A percentile compares a stretch with the other conserved stretches of the same genome.
phyloP scores from a whole-genome alignment of 208 protist species.

The Leishmania gerbilli region DNA sequence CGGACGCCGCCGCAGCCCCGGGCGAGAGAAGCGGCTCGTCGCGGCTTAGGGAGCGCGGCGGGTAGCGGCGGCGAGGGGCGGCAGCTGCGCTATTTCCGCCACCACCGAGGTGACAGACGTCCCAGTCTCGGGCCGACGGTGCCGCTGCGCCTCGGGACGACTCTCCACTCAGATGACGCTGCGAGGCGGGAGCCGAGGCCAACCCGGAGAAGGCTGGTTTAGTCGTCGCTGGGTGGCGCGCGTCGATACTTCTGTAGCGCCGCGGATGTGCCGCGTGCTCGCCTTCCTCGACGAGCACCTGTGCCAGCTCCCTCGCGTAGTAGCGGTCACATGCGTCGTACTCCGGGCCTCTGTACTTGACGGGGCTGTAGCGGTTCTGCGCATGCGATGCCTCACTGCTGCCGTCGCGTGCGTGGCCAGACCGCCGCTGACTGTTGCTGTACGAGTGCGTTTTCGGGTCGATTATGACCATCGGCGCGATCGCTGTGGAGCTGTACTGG shows the following conservation, averaged over 20 bases:
- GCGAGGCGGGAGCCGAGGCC: not conserved
- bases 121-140: not conserved
- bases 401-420: too few species aligned
- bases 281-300: constrained; percentile 8
- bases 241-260: not conserved
- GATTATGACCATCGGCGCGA: constrained; percentile 27
- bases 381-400: not conserved
- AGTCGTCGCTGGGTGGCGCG: constrained; percentile 7
- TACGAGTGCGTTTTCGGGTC: constrained; percentile 24
- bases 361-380: constrained; percentile 37
- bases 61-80: constrained; percentile 5
- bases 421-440: not conserved
- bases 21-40: constrained; percentile 15
- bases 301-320: constrained; percentile 13
- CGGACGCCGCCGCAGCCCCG: not conserved
- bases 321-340: constrained; percentile 49
- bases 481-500: constrained; percentile 14
- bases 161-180: not conserved
- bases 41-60: constrained; percentile 19
- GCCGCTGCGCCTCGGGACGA: not conserved
- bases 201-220: not conserved
- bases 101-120: not conserved
- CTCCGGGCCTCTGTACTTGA: constrained; percentile 29
- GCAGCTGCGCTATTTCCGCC: not conserved
- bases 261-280: not conserved